Base-by-base conservation (phyloP, 805 yeast genomes). In the Wickerhamiella slavikovae region DNA sequence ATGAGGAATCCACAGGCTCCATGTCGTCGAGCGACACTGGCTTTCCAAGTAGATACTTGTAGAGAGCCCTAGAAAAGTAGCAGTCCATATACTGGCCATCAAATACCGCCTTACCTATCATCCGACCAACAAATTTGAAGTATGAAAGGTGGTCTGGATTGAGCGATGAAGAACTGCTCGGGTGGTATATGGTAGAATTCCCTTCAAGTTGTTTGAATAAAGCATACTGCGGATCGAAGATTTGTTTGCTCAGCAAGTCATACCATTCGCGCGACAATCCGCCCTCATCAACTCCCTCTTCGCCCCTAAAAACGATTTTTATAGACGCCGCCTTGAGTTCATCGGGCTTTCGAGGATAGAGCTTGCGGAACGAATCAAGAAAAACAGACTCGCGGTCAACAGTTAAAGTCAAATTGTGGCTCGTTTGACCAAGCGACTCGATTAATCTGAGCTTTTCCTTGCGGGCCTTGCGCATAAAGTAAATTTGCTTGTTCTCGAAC, bases 241-340 rank as follows among this genome's bases (percentile, higher is more conserved):
- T 83, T 48, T 85, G 95, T 37, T 94, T 62, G 0, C 94, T 71
- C 27, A 89, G 53, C 4, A 83, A 93, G 48, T 83, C 95, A 45
- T 74, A 83, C 98, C 98, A 89, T 49, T 89, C 99, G 44, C 99
- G 62, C 0, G 95, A 78, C 11, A 89, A 72, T 24, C 99, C 99
- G 40, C 99, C 99, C 3, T 93, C 98, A 59, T 89, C 99, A 28
- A 89, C 78, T 40, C 96, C 99, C 31, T 75, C 75, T 51, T 89
- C 99, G 1, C 93, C 93, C 37, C 71, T 71, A 56, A 89, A 89
- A n/a, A 64, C 64, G 24, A 89, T 68, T 29, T 75, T 83, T 40
- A 89, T 55, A 4, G 37, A 39, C 7, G 33, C 29, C 13, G 22
- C 25, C 11, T 35, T 32, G 44, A 82, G 68, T 32, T 75, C 85